Conservation (phyloP, 1,139 yeast genomes). For the Candida pseudoviswanathii region DNA sequence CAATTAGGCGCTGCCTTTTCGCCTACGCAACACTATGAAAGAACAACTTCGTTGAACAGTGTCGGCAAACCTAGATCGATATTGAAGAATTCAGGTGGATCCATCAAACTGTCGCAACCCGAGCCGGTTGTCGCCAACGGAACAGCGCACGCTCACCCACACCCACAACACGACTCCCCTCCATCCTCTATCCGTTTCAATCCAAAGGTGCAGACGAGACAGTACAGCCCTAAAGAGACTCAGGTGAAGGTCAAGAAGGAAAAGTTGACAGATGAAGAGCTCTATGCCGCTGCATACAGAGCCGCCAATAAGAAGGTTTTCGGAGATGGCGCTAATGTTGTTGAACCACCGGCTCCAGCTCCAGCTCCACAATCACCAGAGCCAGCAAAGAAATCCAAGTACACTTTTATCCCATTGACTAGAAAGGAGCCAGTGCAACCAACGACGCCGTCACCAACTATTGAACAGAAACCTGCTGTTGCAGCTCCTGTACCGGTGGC, state of each 20-base stretch:
- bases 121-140: conserved; percentile 2
- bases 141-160: background rate
- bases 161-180: conserved; percentile 18
- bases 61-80: conserved; percentile 28
- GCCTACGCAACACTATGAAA: conserved; percentile 3
- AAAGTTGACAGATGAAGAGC: conserved; percentile 13
- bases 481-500: background rate
- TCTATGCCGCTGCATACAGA: conserved; percentile 41
- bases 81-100: conserved; percentile 30
- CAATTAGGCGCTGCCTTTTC: conserved; percentile 16
- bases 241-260: background rate
- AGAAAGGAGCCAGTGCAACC: conserved; percentile 1
- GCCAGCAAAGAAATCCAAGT: background rate
- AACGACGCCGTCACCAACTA: background rate
- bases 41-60: conserved; percentile 14
- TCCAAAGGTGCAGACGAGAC: conserved; percentile 36
- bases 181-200: conserved; percentile 41
- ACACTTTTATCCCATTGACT: background rate
- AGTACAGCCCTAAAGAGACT: background rate
- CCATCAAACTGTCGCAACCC: conserved; percentile 8
- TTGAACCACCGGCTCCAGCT: background rate
- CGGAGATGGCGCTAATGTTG: conserved; percentile 24
- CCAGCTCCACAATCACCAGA: background rate
- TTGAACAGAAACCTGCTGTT: background rate
- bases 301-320: conserved; percentile 46